Evolutionary conservation across 169 alveolate species (phyloP), one percentile per base, ranked within the genome.

Genomic region (Cryptosporidium andersoni): DNA sequence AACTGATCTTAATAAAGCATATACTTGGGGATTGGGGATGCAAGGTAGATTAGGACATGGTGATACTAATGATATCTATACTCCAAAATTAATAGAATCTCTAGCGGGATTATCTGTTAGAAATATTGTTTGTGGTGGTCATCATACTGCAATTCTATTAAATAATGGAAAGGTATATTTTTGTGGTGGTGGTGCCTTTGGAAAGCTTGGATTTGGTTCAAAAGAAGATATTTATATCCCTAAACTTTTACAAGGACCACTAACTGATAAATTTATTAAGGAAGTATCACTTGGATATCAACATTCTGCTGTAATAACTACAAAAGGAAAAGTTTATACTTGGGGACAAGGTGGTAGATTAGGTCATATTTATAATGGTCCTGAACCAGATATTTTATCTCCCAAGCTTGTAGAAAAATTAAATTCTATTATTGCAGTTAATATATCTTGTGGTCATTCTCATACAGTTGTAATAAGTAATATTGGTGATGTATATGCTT

Each of bases 21-120:
- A 80, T 74, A 91, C 95, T 48, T 94, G 97, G 96, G 97, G 97
- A 51, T 85, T 92, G 42, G 95, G 94, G 1, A 81, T 90, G 40
- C 89, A 92, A 81, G 97, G 97, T 1, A 88, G 94, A 81, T 89
- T 94, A 47, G 97, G 97, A 4, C 91, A 90, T 49, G 94, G 91
- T 2, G 65, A 52, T 39, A 90, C 89, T 16, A 67, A 40, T 34
- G 88, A 74, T 56, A 51, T 67, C 3, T 65, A 55, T 56, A 43
- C 64, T 12, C 92, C 92, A 40, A 80, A 64, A 53, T 53, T 81
- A 16, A 42, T 89, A 9, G 89, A 68, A 39, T 49, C 66, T 40
- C 39, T 89, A 9, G 81, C 64, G 11, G 91, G 92, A n/a, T 62
- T 63, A 52, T 51, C 68, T 51, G 55, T 89, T 40, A 49, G 80